A percentile compares a stretch with the other conserved stretches of the same genome.
Evolutionary conservation across 2,329 filamentous ascomycete genomes (phyloP).

Genomic region (Botrytis deweyae): DNA sequence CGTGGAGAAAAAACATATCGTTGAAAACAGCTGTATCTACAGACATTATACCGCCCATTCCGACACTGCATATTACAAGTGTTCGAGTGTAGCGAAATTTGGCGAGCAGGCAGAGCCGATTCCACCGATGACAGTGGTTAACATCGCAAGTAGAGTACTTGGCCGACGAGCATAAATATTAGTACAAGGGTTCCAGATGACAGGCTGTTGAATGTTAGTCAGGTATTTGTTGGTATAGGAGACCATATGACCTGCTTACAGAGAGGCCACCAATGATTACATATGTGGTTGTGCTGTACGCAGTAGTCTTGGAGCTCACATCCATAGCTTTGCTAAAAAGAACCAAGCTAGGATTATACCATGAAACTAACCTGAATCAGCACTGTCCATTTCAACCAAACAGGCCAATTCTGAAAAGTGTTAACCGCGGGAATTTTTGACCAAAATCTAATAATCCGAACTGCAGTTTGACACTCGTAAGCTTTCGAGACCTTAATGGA

Average conservation of each 20-base stretch:
- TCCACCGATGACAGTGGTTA: not conserved
- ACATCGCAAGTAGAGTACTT: not conserved
- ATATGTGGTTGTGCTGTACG: not conserved
- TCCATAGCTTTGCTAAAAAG: not conserved
- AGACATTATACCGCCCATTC: not conserved
- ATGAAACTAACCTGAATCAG: not conserved
- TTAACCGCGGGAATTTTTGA: not conserved
- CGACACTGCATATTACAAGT: not conserved
- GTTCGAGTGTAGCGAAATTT: not conserved
- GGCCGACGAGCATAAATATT: not conserved
- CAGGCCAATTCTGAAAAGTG: not conserved
- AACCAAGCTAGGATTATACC: not conserved
- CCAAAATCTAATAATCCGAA: not conserved
- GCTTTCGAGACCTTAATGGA: not conserved
- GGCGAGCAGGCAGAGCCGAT: not conserved
- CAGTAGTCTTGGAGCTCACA: not conserved
- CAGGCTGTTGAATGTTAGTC: not conserved
- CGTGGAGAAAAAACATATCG: not conserved
- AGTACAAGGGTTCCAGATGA: not conserved
- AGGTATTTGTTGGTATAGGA: not conserved
- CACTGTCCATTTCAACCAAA: not conserved
- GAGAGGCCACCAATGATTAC: not conserved
- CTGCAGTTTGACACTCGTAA: not conserved
- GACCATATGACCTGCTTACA: not conserved
- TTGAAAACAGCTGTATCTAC: not conserved